A percentile compares a stretch with the other conserved stretches of the same genome.
These are phyloP conservation scores for Echeveria elegans DNA, from an alignment of 164 flowering plant genomes.

Conservation along the genomic window DNA sequence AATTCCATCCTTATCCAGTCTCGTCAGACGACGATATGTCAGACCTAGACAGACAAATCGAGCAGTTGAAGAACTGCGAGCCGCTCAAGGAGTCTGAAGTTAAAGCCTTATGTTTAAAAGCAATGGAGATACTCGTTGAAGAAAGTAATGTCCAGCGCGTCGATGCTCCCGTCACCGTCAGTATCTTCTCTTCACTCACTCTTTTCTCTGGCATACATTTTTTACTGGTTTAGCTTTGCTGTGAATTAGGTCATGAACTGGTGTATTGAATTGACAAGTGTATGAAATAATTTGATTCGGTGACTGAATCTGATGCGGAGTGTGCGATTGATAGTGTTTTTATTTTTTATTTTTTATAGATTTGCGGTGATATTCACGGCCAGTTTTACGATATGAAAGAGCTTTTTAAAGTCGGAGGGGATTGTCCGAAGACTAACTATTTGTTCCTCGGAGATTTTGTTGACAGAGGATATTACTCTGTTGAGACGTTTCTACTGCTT, in stretches of 20 bases:
- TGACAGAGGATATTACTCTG: slow-evolving; percentile 95
- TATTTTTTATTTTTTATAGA: slow-evolving; percentile 24
- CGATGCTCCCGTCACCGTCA: slow-evolving; percentile 92
- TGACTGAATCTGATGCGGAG: not conserved
- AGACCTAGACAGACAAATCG: slow-evolving; percentile 94
- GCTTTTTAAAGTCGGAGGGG: slow-evolving; percentile 97
- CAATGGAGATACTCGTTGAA: slow-evolving; percentile 97
- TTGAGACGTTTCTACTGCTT: slow-evolving; percentile 67
- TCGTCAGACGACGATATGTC: slow-evolving; percentile 38
- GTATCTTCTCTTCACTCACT: not conserved
- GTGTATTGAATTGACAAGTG: too few species aligned
- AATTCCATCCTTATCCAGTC: not conserved
- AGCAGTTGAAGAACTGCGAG: slow-evolving; percentile 91
- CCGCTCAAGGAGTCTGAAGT: slow-evolving; percentile 92
- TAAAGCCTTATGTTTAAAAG: slow-evolving; percentile 90
- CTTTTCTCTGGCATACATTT: too few species aligned
- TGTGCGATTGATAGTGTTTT: not conserved
- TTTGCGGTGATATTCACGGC: slow-evolving; percentile 98
- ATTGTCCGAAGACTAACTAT: slow-evolving; percentile 98
- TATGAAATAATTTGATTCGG: not conserved
- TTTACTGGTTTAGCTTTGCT: not conserved
- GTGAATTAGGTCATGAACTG: not conserved
- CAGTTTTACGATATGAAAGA: slow-evolving; percentile 99
- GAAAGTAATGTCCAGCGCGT: slow-evolving; percentile 96
- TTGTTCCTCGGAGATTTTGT: slow-evolving; percentile 98